These are phyloP conservation scores for Pneumocystis oryctolagi DNA, from an alignment of 1,139 yeast genomes.

Conservation along the genomic window DNA sequence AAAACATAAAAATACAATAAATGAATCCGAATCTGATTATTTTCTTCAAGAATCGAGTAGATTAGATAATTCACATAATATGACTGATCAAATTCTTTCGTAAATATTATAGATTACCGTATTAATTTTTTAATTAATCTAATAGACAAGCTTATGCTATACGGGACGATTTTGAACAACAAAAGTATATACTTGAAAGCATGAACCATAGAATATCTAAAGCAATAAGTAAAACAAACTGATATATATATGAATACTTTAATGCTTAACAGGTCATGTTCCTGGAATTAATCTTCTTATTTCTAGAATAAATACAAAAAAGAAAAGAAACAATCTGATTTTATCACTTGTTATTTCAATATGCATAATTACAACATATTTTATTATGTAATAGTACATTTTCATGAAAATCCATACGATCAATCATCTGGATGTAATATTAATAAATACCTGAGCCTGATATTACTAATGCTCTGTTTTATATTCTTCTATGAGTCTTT, in stretches of 20 bases:
- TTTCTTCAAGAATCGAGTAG: conserved; percentile 63
- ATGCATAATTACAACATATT: conserved; percentile 58
- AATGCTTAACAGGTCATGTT: conserved; percentile 24
- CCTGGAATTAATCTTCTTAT: conserved; percentile 76
- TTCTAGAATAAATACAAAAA: conserved; percentile 69
- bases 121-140: too few relatives aligned
- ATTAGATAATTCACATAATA: conserved; percentile 54
- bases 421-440: not conserved
- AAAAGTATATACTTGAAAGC: conserved; percentile 46
- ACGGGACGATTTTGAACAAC: conserved; percentile 66
- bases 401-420: not conserved
- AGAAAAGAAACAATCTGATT: conserved; percentile 77
- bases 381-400: conserved; percentile 27
- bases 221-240: conserved; percentile 32
- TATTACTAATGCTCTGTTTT: not conserved
- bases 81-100: conserved; percentile 63
- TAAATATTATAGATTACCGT: not conserved
- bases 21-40: conserved; percentile 40
- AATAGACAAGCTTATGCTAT: conserved; percentile 67
- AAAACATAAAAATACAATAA: conserved; percentile 15
- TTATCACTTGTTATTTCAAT: conserved; percentile 57
- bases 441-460: too few relatives aligned
- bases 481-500: not conserved
- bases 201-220: conserved; percentile 53
- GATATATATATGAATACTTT: not conserved